Evolutionary conservation across 805 yeast species (phyloP), one percentile per base, ranked within the genome.

Genomic region (Danielozyma ontarioensis): DNA sequence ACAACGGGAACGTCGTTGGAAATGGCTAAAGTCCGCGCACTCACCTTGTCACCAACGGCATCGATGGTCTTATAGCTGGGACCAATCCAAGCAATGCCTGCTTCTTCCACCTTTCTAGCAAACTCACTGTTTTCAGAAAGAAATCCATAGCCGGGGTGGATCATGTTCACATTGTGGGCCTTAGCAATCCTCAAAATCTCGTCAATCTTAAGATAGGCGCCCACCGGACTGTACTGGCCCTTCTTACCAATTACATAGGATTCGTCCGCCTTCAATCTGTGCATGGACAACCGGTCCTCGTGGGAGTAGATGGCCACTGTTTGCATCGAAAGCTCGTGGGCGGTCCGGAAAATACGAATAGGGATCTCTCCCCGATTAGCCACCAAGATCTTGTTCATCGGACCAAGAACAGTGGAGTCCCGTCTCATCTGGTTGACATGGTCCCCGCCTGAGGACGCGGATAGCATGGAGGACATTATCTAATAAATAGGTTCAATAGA

Each of bases 271-370:
- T 87, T 93, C 56, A 90, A 70, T 53, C 97, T 74, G 67, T 93
- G 97, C 89, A 88, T 86, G 10, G 95, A 83, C 51, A 90, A 71
- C 42, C 95, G 72, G 61, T 90, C 98, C 64, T 93, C 97, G 58
- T 90, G 95, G 23, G 97, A 88, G 62, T 88, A 90, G 55, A 90
- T 83, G 29, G 97, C 98, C 27, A 93, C 96, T 0, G 98, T 89
- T 54, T 85, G 88, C 95, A 93, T 86, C 15, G 95, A 83, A 53
- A 90, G 72, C 64, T 90, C 98, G 65, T 93, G 98, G 40, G 98
- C 98, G 24, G 97, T 82, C 66, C 98, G 78, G 66, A 90, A 90
- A 58, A 90, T 89, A 64, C 93, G 67, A 53, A 82, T 80, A 28
- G 90, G 90, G 49, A 83, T 83, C 60, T 83, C 90, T 50, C 90